Base-by-base conservation (phyloP, 805 yeast species). In the Saturnispora zaruensis region DNA sequence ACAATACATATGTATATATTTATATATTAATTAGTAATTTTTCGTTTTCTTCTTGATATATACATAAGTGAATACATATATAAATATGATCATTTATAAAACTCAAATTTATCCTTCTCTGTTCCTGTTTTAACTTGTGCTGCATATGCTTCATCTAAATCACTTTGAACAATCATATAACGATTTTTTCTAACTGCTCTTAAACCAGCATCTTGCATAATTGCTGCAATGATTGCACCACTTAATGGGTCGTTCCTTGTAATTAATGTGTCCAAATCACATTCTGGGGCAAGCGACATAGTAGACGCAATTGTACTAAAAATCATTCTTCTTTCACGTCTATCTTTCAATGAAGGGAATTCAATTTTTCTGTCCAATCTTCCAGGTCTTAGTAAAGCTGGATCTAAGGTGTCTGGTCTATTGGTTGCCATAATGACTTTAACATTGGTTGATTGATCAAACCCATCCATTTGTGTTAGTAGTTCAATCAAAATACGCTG, bases 171-270 rank as follows among this genome's bases (percentile, higher is more conserved):
- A 57, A 93, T 95, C 69, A 93, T 95, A 67, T 95, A 93, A 71
- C 99, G 80, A 69, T 93, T 93, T 73, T 91, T 93, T 73, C 99
- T 85, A 44, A 93, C 98, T 2, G 99, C 99, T 59, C 99, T 81
- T 59, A 93, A 77, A 58, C 99, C 99, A 26, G 99, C 99, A 71
- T 95, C 99, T 77, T 93, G 99, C 99, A 93, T 93, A 59, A 93
- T 91, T 16, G 99, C 99, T 14, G 99, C 98, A 64, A 93, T 93
- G 51, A 91, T 79, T 11, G 96, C 99, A 64, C 99, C 99, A 34
- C 96, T 87, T 52, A 95, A 74, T 38, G 99, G 96, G 66, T 93
- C 99, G 65, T 93, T 93, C 68, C 99, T 84, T 60, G 89, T 80
- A 59, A 93, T 91, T 59, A 93, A 77, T 21, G 96, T 84, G 70